Base-by-base conservation (phyloP, 2,329 filamentous ascomycete species). In the Fusarium decemcellulare region DNA sequence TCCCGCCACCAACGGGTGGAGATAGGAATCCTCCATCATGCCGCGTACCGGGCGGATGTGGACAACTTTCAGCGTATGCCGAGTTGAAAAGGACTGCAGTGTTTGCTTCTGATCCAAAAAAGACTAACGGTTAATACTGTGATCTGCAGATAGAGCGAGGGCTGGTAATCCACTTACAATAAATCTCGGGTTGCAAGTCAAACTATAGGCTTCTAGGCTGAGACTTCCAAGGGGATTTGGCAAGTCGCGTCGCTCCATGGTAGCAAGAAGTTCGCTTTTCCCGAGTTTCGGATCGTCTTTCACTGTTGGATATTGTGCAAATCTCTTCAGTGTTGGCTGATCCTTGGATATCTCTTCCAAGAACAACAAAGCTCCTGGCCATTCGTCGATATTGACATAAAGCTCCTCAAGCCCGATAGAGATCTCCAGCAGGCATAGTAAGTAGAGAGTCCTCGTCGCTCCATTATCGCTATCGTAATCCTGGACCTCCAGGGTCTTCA, bases 71-170 rank as follows among this genome's bases (percentile, higher is more conserved):
- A 46, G 6, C 11, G n/a, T 18, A 34, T 29, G 2, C n/a, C 16
- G n/a, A 5, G n/a, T 34, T 1, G 4, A 9, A 1, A 30, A 48
- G 4, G 7, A 23, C 27, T 50, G 0, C 18, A 50, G 12, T 18
- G 27, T 36, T 0, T 18, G 3, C 1, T 27, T 1, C 47, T 50
- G 5, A 4, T 0, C 6, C 36, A 14, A 0, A 18, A 34, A 7
- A 34, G 1, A 50, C 30, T 50, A 6, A 0, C 11, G 16, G 16
- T 1, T 23, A 8, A 23, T 6, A 4, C 3, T 23, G 23, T 23
- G 23, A 23, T 23, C 5, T 23, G 3, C 23, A 23, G 23, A 23
- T 5, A 23, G 5, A 23, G 23, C 23, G 23, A 51, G 27, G 34
- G 11, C 1, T 4, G 6, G 9, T 3, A 0, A n/a, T 16, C n/a